phyloP scores from a whole-genome alignment of 495 filamentous ascomycete species.

The Halenospora varia region DNA sequence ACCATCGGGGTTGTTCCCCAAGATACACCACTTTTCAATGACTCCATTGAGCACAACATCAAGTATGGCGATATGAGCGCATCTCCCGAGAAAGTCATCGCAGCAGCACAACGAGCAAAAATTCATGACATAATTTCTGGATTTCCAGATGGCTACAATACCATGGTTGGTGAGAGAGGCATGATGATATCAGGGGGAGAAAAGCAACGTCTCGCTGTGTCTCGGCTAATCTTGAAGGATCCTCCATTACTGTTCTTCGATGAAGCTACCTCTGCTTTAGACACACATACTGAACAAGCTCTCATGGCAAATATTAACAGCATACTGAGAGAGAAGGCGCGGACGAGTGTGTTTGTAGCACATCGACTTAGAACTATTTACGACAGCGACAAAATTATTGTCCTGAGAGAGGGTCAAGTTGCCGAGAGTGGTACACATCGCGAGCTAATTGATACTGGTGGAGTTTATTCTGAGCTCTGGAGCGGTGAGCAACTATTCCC shows the following conservation, averaged over 20 bases:
- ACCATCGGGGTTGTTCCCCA: constrained; percentile 95
- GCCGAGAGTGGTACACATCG: constrained; percentile 84
- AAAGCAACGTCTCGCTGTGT: constrained; percentile 89
- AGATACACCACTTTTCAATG: constrained; percentile 95
- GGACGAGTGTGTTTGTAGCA: constrained; percentile 92
- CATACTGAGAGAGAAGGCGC: constrained; percentile 80
- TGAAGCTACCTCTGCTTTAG: constrained; percentile 92
- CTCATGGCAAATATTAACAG: constrained; percentile 91
- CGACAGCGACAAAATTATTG: constrained; percentile 92
- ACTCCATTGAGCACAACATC: constrained; percentile 93
- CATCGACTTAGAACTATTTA: constrained; percentile 90
- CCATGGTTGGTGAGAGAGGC: constrained; percentile 90
- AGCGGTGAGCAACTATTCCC: constrained; percentile 54
- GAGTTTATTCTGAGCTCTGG: constrained; percentile 89
- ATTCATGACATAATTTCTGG: constrained; percentile 77
- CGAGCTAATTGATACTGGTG: constrained; percentile 71
- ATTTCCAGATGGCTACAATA: constrained; percentile 83
- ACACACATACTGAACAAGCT: constrained; percentile 92
- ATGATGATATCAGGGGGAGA: constrained; percentile 99
- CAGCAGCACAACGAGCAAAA: constrained; percentile 73
- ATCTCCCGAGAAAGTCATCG: constrained; percentile 63
- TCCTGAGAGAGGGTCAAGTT: constrained; percentile 76
- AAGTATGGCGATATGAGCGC: constrained; percentile 88
- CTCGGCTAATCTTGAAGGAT: constrained; percentile 84
- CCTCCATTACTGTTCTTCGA: constrained; percentile 94